A percentile compares a stretch with the other conserved stretches of the same genome.
These are phyloP conservation scores for Selaginella moellendorffii DNA, from an alignment of 75 land plant species.

Conservation along the genomic window DNA sequence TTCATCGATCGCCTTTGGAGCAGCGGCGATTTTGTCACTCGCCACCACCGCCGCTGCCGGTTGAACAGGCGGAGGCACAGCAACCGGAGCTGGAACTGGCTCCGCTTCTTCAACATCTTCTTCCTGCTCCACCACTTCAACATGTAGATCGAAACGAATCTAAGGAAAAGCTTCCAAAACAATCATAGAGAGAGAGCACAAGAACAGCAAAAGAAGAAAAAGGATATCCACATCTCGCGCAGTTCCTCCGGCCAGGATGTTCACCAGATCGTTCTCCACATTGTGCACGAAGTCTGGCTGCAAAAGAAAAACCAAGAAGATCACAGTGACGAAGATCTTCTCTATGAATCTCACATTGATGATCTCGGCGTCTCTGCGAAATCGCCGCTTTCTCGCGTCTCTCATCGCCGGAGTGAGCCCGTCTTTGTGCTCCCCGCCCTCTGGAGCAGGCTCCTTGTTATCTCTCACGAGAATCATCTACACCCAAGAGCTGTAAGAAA, in stretches of 20 bases:
- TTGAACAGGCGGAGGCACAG: neutral
- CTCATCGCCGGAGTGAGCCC: slow-evolving; percentile 89
- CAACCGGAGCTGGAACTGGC: no score
- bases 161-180: neutral
- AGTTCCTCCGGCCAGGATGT: slow-evolving; percentile 61
- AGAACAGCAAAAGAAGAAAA: neutral
- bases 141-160: neutral
- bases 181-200: neutral
- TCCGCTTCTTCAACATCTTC: neutral
- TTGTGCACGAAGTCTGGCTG: slow-evolving; percentile 86
- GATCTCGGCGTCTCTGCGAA: slow-evolving; percentile 85
- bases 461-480: slow-evolving; percentile 93
- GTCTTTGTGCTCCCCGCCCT: slow-evolving; percentile 65
- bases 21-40: no score
- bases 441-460: slow-evolving; percentile 43
- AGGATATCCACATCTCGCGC: slow-evolving; percentile 76
- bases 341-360: slow-evolving; percentile 36
- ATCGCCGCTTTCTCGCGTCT: slow-evolving; percentile 80
- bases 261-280: slow-evolving; percentile 67
- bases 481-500: neutral
- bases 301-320: slow-evolving; percentile 9
- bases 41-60: neutral
- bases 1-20: neutral
- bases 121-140: neutral
- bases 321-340: neutral